These are phyloP conservation scores for Orbilia quercus DNA, from an alignment of 2,329 filamentous ascomycete species.

Conservation along the genomic window DNA sequence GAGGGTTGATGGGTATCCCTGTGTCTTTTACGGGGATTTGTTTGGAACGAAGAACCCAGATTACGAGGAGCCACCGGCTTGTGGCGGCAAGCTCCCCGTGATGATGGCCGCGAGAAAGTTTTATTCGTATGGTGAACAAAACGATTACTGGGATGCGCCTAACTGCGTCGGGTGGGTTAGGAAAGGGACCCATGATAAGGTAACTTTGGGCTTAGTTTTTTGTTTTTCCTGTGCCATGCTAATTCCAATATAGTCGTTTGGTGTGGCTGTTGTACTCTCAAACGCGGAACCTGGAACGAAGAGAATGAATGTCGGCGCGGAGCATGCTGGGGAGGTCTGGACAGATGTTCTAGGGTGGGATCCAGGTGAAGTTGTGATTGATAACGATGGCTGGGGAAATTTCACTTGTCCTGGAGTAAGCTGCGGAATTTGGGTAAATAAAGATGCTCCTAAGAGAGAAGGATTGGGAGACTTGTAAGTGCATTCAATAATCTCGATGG, in stretches of 20 bases:
- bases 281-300: slow-evolving; percentile 67
- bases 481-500: not conserved
- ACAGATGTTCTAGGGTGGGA: slow-evolving; percentile 72
- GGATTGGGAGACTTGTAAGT: slow-evolving; percentile 65
- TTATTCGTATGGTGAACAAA: slow-evolving; percentile 74
- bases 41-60: slow-evolving; percentile 61
- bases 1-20: slow-evolving; percentile 72
- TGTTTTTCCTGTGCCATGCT: slow-evolving; percentile 63
- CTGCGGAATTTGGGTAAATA: slow-evolving; percentile 73
- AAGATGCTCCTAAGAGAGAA: slow-evolving; percentile 68
- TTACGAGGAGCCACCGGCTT: slow-evolving; percentile 67
- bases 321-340: slow-evolving; percentile 72
- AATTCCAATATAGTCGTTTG: slow-evolving; percentile 62
- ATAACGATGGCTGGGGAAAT: slow-evolving; percentile 69
- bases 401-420: slow-evolving; percentile 70
- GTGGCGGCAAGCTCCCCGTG: slow-evolving; percentile 69
- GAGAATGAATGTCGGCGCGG: slow-evolving; percentile 72
- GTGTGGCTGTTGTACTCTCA: slow-evolving; percentile 71
- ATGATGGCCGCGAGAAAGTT: slow-evolving; percentile 73
- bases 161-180: slow-evolving; percentile 73
- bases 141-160: slow-evolving; percentile 72
- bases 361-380: slow-evolving; percentile 70
- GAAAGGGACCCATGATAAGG: slow-evolving; percentile 65
- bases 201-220: not conserved
- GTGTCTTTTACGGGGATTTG: slow-evolving; percentile 73